Conservation (phyloP, 805 yeast genomes). For the Starmerella roubikii region DNA sequence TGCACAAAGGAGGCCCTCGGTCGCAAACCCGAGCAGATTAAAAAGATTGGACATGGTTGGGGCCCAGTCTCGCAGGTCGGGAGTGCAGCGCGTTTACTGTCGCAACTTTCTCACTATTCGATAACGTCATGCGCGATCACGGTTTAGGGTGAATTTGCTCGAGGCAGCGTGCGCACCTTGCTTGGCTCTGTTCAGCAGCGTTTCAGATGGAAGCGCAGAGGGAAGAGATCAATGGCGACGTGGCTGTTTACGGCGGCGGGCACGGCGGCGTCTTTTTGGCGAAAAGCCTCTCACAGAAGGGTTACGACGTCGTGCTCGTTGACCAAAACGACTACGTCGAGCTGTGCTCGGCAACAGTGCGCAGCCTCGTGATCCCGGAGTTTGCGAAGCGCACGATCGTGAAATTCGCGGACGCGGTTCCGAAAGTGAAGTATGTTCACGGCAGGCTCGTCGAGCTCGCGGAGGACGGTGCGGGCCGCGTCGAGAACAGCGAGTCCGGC, state of each 20-base stretch:
- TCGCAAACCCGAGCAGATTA: too few species aligned
- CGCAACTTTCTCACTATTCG: too few species aligned
- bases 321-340: constrained; percentile 5
- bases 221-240: constrained; percentile 1
- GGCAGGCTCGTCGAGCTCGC: constrained; percentile 2
- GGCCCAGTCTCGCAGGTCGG: too few species aligned
- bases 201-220: background rate
- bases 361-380: constrained; percentile 3
- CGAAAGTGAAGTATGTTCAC: constrained; percentile 3
- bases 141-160: too few species aligned
- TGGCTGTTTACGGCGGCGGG: constrained; percentile 8
- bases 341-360: constrained; percentile 4
- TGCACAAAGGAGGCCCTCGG: too few species aligned
- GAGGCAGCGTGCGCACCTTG: too few species aligned
- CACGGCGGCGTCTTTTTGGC: constrained; percentile 5
- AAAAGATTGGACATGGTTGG: too few species aligned
- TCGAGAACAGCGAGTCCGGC: background rate
- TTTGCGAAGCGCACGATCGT: constrained; percentile 5
- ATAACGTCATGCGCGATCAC: too few species aligned
- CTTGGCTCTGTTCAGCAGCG: background rate
- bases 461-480: constrained; percentile 1
- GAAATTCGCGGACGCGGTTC: background rate
- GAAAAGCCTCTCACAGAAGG: background rate
- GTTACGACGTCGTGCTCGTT: constrained; percentile 1
- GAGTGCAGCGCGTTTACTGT: too few species aligned